Evolutionary conservation across 2,329 filamentous ascomycete species (phyloP), one percentile per base, ranked within the genome.

Genomic region (Arthrobotrys musiformis): DNA sequence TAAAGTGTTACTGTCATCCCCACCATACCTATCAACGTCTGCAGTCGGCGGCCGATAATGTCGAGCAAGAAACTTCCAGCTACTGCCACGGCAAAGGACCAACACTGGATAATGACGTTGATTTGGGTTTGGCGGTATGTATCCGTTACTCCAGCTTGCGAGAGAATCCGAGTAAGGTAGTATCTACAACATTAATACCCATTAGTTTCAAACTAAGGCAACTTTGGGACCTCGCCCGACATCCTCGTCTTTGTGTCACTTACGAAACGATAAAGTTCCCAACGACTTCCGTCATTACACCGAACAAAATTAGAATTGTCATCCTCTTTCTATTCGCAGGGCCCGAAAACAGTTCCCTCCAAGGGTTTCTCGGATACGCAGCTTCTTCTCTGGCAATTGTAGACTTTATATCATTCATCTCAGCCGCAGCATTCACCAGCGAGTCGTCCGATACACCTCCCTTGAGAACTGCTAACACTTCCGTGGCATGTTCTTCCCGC

Each of bases 81-180:
- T 7, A 84, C 52, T 0, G 83, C 82, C 0, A 83, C 79, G 24
- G 78, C 80, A 37, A 85, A 82, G 4, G 82, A 82, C 82, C 82
- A 84, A 37, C 82, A 83, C 62, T 84, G 84, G 30, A 85, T 78
- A 33, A 83, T 82, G 17, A 83, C 80, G 17, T 83, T 81, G 30
- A 84, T 82, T 44, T 82, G 81, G 2, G 80, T 81, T 78, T 44
- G 60, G 79, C 26, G 60, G 64, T 82, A 82, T 1, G 80, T 80
- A 54, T 82, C 77, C 8, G 75, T 82, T 54, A 83, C 80, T 5
- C 82, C 82, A 13, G 81, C 82, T 52, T 82, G 82, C 33, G 78
- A 70, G 5, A 83, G 79, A 11, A 83, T 82, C 24, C 81, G 80
- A 1, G 78, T 79, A 2, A 83, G 79, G 62, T 83, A 83, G 52